Evolutionary conservation across 805 yeast genomes (phyloP).

Genomic region (Blastobotrys americana): DNA sequence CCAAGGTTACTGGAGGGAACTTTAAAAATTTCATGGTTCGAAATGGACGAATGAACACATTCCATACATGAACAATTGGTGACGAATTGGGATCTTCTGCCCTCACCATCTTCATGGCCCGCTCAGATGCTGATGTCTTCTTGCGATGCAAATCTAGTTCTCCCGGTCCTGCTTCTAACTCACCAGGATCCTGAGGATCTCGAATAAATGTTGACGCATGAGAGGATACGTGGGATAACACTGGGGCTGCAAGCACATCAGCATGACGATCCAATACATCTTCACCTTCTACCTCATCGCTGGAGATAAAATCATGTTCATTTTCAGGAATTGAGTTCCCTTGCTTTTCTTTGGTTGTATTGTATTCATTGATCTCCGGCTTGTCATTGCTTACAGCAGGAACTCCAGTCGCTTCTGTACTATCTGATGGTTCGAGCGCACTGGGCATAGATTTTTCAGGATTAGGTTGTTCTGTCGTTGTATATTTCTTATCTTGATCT

Average conservation of each 20-base stretch:
- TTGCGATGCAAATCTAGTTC: not conserved
- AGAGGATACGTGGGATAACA: not conserved
- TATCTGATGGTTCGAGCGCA: slow-evolving; percentile 1
- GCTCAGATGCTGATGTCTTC: slow-evolving; percentile 7
- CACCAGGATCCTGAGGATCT: not conserved
- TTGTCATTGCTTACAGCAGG: not conserved
- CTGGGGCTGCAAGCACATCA: not conserved
- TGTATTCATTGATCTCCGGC: not conserved
- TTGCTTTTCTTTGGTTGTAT: not conserved
- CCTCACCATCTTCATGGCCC: not conserved
- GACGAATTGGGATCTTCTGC: not conserved
- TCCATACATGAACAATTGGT: not conserved
- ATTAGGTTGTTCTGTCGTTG: not conserved
- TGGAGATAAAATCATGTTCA: not conserved
- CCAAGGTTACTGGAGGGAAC: slow-evolving; percentile 68
- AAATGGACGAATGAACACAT: slow-evolving; percentile 39
- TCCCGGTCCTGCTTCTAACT: not conserved
- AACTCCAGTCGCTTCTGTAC: slow-evolving; percentile 4
- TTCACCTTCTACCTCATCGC: no score
- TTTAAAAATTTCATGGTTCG: slow-evolving; percentile 52
- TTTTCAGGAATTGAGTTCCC: not conserved
- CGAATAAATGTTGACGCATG: not conserved
- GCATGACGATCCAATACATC: not conserved
- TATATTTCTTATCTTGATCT: not conserved
- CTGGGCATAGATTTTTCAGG: not conserved